phyloP scores from a whole-genome alignment of 2,329 filamentous ascomycete genomes.

The Colletotrichum lini region DNA sequence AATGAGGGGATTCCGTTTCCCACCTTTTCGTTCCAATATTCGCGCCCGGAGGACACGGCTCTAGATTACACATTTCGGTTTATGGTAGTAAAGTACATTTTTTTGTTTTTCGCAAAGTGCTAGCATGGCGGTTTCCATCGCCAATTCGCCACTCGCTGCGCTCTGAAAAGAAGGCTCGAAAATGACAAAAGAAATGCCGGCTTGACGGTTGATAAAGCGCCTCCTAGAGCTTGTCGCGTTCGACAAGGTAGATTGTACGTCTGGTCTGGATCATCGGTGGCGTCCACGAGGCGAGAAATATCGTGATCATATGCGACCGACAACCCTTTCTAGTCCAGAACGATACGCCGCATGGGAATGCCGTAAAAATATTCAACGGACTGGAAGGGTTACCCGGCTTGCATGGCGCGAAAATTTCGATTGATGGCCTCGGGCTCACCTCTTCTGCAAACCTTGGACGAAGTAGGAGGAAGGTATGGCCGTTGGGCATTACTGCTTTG shows the following conservation, averaged over 20 bases:
- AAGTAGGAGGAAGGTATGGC: not conserved
- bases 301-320: not conserved
- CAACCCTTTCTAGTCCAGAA: not conserved
- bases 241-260: slow-evolving; percentile 2
- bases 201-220: slow-evolving; percentile 6
- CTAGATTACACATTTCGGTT: slow-evolving; percentile 55
- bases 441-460: slow-evolving; percentile 12
- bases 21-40: slow-evolving; percentile 35
- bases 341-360: slow-evolving; percentile 20
- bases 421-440: not conserved
- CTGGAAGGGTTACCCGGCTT: not conserved
- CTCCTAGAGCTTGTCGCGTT: slow-evolving; percentile 12
- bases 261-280: not conserved
- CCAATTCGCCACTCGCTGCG: slow-evolving; percentile 34
- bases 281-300: not conserved
- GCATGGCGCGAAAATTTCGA: slow-evolving; percentile 16
- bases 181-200: slow-evolving; percentile 43
- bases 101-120: slow-evolving; percentile 17
- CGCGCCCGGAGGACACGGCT: slow-evolving; percentile 27
- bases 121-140: slow-evolving; percentile 26
- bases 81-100: slow-evolving; percentile 45
- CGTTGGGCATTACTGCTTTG: not conserved
- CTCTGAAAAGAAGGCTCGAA: slow-evolving; percentile 38
- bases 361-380: slow-evolving; percentile 4
- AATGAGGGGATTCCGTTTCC: slow-evolving; percentile 4